Evolutionary conservation across 768 basidiomycete genomes (phyloP).

Genomic region (Sutorius australiensis): DNA sequence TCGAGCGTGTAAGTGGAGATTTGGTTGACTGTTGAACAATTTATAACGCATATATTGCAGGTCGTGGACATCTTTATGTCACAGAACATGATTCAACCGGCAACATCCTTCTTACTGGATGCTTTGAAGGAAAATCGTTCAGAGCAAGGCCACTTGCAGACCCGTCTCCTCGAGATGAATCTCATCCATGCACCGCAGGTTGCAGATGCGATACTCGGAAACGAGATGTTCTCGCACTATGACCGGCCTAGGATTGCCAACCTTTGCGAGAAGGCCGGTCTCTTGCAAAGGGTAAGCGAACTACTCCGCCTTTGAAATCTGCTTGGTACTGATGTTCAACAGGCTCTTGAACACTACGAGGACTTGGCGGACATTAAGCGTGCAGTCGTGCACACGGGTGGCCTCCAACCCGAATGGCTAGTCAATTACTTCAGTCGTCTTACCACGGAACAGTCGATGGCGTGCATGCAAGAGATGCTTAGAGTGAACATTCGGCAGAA

Average conservation of each 20-base stretch:
- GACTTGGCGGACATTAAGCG: slow-evolving; percentile 99
- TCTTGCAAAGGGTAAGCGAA: slow-evolving; percentile 78
- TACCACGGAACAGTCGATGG: slow-evolving; percentile 96
- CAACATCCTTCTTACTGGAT: slow-evolving; percentile 95
- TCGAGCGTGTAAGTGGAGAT: slow-evolving; percentile 67
- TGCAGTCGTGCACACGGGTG: slow-evolving; percentile 87
- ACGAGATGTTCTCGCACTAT: slow-evolving; percentile 97
- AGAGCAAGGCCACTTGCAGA: slow-evolving; percentile 94
- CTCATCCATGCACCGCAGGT: slow-evolving; percentile 96
- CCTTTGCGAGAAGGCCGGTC: slow-evolving; percentile 95
- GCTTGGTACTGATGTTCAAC: slow-evolving; percentile 14
- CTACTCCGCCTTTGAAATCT: neutral
- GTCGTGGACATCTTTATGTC: slow-evolving; percentile 99
- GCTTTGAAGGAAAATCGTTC: slow-evolving; percentile 98
- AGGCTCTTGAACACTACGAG: slow-evolving; percentile 98
- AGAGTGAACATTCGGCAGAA: slow-evolving; percentile 96
- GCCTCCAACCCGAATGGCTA: slow-evolving; percentile 91
- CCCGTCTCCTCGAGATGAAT: slow-evolving; percentile 97
- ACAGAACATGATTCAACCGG: slow-evolving; percentile 99
- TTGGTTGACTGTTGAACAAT: neutral
- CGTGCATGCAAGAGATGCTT: slow-evolving; percentile 96
- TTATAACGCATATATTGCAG: slow-evolving; percentile 32
- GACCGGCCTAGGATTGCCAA: slow-evolving; percentile 96
- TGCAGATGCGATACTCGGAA: slow-evolving; percentile 96
- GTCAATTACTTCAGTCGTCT: slow-evolving; percentile 95